A percentile compares a stretch with the other conserved stretches of the same genome.
Conservation (phyloP, 106 monocot species). For the Allium sativum region DNA sequence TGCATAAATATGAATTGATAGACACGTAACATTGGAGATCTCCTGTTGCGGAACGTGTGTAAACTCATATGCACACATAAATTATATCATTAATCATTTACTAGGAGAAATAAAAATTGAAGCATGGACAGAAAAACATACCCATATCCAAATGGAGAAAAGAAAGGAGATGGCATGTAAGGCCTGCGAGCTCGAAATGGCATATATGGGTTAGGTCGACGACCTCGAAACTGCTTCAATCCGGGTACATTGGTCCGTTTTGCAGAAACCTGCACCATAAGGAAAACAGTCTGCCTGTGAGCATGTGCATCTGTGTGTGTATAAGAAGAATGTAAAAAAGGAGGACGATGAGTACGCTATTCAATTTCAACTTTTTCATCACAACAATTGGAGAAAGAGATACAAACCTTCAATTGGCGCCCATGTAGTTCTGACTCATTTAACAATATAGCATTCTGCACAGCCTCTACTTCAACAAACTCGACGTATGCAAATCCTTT, state of each 20-base stretch:
- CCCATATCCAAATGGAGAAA: conserved; percentile 20
- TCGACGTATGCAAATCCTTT: conserved; percentile 63
- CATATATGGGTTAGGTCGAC: conserved; percentile 15
- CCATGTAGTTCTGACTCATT: conserved; percentile 56
- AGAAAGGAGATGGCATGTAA: conserved; percentile 21
- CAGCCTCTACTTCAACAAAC: conserved; percentile 56
- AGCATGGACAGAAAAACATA: not conserved
- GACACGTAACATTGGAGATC: no score
- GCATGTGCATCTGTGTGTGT: not conserved
- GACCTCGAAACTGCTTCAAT: conserved; percentile 20
- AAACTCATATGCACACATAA: no score
- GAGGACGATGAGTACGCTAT: not conserved
- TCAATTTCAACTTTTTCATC: no score
- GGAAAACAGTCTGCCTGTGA: not conserved
- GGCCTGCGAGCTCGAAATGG: conserved; percentile 15
- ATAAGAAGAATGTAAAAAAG: not conserved
- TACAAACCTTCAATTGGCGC: conserved; percentile 41
- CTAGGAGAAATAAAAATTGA: no score
- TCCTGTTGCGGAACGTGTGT: no score
- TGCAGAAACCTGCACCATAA: conserved; percentile 19
- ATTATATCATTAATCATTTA: no score
- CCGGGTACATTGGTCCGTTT: conserved; percentile 24
- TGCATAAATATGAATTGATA: no score
- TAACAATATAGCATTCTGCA: conserved; percentile 40
- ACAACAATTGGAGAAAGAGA: not conserved